Evolutionary conservation across 2,329 filamentous ascomycete genomes (phyloP).

Genomic region (Neofusicoccum kwambonambiense): DNA sequence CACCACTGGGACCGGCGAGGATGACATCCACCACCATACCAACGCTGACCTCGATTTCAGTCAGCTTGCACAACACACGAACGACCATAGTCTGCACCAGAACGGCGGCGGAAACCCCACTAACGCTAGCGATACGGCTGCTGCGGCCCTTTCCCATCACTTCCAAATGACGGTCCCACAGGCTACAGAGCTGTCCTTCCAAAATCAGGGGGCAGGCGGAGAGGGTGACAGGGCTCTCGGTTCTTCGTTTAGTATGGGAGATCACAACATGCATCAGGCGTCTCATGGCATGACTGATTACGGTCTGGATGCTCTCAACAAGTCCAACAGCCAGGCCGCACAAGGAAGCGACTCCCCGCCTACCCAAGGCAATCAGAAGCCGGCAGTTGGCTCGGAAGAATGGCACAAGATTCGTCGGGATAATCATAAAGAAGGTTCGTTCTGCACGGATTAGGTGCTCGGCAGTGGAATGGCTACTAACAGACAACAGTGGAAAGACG

Average conservation of each 20-base stretch:
- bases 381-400: slow-evolving; percentile 90
- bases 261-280: slow-evolving; percentile 39
- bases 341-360: slow-evolving; percentile 36
- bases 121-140: slow-evolving; percentile 58
- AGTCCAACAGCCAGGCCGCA: slow-evolving; percentile 31
- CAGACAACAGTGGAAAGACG: slow-evolving; percentile 77
- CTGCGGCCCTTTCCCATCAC: slow-evolving; percentile 52
- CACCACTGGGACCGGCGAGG: slow-evolving; percentile 36
- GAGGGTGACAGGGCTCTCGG: slow-evolving; percentile 39
- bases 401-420: slow-evolving; percentile 98
- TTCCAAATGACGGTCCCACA: slow-evolving; percentile 58
- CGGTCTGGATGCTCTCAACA: slow-evolving; percentile 52
- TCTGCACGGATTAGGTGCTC: not conserved
- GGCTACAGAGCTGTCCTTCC: slow-evolving; percentile 55
- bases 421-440: slow-evolving; percentile 95
- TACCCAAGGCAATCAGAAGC: slow-evolving; percentile 56
- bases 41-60: slow-evolving; percentile 32
- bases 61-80: slow-evolving; percentile 30
- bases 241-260: slow-evolving; percentile 43
- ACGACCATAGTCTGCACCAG: slow-evolving; percentile 40
- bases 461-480: slow-evolving; percentile 21
- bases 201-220: slow-evolving; percentile 43
- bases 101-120: slow-evolving; percentile 53
- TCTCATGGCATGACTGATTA: slow-evolving; percentile 37
- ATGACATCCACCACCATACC: slow-evolving; percentile 41